Conservation (phyloP, 176 grass and related monocot genomes). For the Pharus latifolius region DNA sequence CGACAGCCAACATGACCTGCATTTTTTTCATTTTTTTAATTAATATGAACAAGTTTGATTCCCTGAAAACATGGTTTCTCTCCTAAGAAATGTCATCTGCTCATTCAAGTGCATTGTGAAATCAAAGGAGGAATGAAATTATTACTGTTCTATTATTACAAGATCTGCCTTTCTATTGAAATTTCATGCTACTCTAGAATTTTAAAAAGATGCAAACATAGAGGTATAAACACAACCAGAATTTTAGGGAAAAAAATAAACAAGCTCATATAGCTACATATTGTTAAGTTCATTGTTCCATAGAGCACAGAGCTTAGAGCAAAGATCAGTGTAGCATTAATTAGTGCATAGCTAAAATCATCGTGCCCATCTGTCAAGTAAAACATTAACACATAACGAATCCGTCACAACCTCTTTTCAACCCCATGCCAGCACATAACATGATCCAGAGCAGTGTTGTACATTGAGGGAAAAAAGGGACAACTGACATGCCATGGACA, state of each 20-base stretch:
- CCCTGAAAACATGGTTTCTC: neutral
- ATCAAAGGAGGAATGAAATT: neutral
- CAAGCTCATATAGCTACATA: neutral
- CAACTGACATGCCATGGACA: neutral
- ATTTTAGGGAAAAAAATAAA: neutral
- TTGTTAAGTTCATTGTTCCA: neutral
- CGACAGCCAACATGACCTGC: slow-evolving; percentile 41
- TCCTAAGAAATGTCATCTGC: neutral
- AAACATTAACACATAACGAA: neutral
- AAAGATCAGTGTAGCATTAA: neutral
- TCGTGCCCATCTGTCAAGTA: no score
- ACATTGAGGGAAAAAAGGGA: neutral
- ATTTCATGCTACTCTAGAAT: neutral
- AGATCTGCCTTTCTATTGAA: neutral
- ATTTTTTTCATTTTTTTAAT: slow-evolving; percentile 35
- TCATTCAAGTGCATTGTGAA: neutral
- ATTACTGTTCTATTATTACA: neutral
- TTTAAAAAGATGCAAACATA: neutral
- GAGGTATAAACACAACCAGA: neutral
- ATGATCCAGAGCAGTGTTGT: no score
- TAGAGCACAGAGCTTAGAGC: neutral
- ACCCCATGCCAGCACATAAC: neutral
- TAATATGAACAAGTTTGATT: neutral
- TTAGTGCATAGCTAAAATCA: neutral
- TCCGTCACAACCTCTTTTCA: neutral